A percentile compares a stretch with the other conserved stretches of the same genome.
Evolutionary conservation across 2,329 filamentous ascomycete genomes (phyloP).

Genomic region (Ceratocystis cacaofunesta): DNA sequence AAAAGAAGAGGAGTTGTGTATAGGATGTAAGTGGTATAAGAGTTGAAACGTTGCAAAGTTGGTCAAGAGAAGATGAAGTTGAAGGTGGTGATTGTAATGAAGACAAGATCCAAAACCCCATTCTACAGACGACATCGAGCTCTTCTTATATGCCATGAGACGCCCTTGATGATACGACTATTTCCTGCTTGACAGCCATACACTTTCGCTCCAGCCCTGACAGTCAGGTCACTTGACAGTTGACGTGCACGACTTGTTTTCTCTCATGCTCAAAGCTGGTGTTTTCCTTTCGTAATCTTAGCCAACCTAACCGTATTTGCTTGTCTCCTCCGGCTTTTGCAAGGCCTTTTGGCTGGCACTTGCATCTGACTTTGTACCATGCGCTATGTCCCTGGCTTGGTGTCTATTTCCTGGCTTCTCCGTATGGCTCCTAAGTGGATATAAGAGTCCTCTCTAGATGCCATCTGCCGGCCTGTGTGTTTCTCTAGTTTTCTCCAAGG

Average conservation of each 20-base stretch:
- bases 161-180: neutral
- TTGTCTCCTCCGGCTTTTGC: neutral
- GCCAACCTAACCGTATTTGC: neutral
- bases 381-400: neutral
- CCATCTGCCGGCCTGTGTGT: neutral
- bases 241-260: neutral
- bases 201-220: neutral
- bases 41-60: neutral
- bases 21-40: neutral
- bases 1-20: neutral
- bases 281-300: neutral
- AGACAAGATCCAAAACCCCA: neutral
- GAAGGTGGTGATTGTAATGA: neutral
- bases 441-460: neutral
- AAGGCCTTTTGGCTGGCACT: neutral
- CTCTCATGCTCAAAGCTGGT: neutral
- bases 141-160: neutral
- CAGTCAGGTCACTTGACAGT: neutral
- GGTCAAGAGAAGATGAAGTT: neutral
- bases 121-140: neutral
- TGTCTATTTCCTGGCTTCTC: neutral
- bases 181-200: neutral
- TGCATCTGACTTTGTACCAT: neutral
- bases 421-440: neutral
- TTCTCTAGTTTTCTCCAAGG: neutral